Conservation (phyloP, 176 grass and related monocot genomes). For the Pontederia crassipes region DNA sequence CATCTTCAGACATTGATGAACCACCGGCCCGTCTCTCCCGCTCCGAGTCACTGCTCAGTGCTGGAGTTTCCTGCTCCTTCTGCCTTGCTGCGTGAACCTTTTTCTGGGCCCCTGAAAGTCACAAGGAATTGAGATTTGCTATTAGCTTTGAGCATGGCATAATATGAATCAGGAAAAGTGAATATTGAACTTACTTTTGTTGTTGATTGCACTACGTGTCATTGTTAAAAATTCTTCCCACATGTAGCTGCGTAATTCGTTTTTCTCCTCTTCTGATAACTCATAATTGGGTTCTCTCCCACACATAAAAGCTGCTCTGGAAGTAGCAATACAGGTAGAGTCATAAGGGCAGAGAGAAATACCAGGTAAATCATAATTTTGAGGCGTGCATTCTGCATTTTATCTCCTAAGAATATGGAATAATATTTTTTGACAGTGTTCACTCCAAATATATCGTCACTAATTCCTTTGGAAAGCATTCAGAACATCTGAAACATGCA, state of each 20-base stretch:
- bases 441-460: too few relatives aligned
- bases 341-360: not conserved
- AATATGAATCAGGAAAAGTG: not conserved
- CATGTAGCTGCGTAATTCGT: slow-evolving; percentile 51
- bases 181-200: slow-evolving; percentile 54
- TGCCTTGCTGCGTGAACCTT: slow-evolving; percentile 42
- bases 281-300: slow-evolving; percentile 96
- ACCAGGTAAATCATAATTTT: not conserved
- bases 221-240: slow-evolving; percentile 75
- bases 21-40: slow-evolving; percentile 41
- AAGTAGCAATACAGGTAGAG: not conserved
- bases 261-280: slow-evolving; percentile 71
- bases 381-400: not conserved
- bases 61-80: slow-evolving; percentile 34
- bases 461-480: too few relatives aligned
- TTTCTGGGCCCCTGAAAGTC: slow-evolving; percentile 54
- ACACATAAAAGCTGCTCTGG: slow-evolving; percentile 97
- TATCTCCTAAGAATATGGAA: too few relatives aligned
- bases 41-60: slow-evolving; percentile 38
- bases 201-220: slow-evolving; percentile 86
- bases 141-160: not conserved
- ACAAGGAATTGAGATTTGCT: slow-evolving; percentile 11
- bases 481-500: too few relatives aligned
- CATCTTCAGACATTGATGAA: slow-evolving; percentile 68
- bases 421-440: too few relatives aligned